Percentiles rank a stretch among this genome's conserved stretches.
These are phyloP conservation scores for Oxytropis ochrocephala DNA, from an alignment of 306 rosid species.

Conservation along the genomic window DNA sequence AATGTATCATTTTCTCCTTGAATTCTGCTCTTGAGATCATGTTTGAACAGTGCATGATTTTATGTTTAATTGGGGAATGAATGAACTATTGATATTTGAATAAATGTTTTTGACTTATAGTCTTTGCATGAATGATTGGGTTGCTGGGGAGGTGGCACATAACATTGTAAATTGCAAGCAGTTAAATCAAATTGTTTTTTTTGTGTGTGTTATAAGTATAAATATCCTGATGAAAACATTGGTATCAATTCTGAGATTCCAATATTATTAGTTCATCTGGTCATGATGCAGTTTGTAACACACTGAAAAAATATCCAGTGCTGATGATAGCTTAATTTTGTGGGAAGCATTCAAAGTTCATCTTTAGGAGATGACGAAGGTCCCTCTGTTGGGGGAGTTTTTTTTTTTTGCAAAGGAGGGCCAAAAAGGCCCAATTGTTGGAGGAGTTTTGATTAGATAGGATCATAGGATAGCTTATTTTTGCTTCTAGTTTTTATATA, in stretches of 20 bases:
- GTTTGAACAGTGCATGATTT: too few relatives aligned
- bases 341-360: slow-evolving; percentile 39
- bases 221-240: slow-evolving; percentile 12
- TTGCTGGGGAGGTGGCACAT: too few relatives aligned
- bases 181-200: slow-evolving; percentile 13
- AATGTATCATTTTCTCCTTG: too few relatives aligned
- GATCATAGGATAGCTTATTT: too few relatives aligned
- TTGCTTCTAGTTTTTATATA: too few relatives aligned
- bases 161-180: slow-evolving; percentile 1
- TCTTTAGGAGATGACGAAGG: slow-evolving; percentile 34
- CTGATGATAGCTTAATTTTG: neutral
- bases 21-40: too few relatives aligned
- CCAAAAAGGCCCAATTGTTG: too few relatives aligned
- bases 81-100: neutral
- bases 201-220: neutral
- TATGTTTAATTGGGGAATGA: too few relatives aligned
- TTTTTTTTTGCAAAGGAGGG: too few relatives aligned
- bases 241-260: neutral
- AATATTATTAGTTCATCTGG: neutral
- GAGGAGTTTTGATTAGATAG: too few relatives aligned
- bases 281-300: neutral
- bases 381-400: slow-evolving; percentile 39
- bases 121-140: too few relatives aligned
- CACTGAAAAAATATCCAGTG: slow-evolving; percentile 12
- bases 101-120: neutral